Evolutionary conservation across 495 filamentous ascomycete species (phyloP).

Genomic region (Neurospora intermedia): DNA sequence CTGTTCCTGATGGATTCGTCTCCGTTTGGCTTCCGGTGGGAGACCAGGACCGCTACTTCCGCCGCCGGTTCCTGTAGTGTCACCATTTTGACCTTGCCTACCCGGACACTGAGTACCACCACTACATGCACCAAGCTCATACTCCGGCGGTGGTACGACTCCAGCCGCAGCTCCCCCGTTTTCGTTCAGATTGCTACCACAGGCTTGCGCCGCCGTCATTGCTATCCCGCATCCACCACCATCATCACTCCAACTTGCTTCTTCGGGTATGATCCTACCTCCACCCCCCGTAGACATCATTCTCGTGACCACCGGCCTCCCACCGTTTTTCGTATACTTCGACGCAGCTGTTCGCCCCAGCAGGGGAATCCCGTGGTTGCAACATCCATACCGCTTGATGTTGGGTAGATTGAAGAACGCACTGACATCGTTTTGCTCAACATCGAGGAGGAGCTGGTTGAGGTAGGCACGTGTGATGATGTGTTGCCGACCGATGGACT

Average conservation of each 20-base stretch:
- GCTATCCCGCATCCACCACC: background rate
- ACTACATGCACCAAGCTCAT: background rate
- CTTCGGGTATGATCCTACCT: background rate
- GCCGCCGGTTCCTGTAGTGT: background rate
- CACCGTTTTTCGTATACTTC: slow-evolving; percentile 11
- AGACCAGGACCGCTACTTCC: background rate
- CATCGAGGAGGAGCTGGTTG: slow-evolving; percentile 29
- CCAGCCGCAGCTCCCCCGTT: background rate
- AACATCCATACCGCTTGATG: background rate
- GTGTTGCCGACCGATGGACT: slow-evolving; percentile 23
- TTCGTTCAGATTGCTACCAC: background rate
- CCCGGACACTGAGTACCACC: background rate
- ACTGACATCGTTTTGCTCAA: slow-evolving; percentile 25
- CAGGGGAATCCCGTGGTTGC: slow-evolving; percentile 28
- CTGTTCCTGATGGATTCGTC: background rate
- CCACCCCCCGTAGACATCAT: background rate
- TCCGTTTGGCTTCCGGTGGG: background rate
- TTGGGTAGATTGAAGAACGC: background rate
- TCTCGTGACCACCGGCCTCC: background rate
- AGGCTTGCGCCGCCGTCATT: background rate
- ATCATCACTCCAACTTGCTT: background rate
- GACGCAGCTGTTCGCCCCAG: slow-evolving; percentile 24
- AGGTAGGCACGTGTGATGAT: slow-evolving; percentile 30
- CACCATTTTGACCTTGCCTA: background rate
- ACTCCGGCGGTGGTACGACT: background rate